These are phyloP conservation scores for Suillus fuscotomentosus DNA, from an alignment of 768 basidiomycete genomes.

Conservation along the genomic window DNA sequence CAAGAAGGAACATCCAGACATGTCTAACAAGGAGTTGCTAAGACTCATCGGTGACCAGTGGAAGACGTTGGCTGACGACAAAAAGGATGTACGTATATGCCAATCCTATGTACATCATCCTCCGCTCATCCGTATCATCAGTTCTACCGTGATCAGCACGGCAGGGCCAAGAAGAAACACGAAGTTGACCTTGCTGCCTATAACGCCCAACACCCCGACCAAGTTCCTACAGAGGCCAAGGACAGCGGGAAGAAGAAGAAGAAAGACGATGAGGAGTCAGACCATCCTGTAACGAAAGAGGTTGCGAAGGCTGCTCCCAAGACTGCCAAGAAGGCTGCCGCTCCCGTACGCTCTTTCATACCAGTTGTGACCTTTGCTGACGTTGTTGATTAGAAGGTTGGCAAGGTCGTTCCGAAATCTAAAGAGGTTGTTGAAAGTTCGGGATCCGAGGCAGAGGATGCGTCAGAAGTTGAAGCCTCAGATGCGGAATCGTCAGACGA, in stretches of 20 bases:
- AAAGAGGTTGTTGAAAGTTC: constrained; percentile 25
- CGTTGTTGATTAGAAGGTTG: constrained; percentile 20
- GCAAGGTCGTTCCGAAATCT: constrained; percentile 23
- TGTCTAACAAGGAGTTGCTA: constrained; percentile 74
- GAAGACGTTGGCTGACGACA: constrained; percentile 60
- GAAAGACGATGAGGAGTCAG: constrained; percentile 16
- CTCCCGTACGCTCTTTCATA: constrained; percentile 18
- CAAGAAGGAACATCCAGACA: constrained; percentile 58
- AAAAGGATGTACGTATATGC: constrained; percentile 65
- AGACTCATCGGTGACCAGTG: constrained; percentile 71
- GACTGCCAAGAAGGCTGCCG: constrained; percentile 18
- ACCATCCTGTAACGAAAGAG: constrained; percentile 29
- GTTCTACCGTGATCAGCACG: constrained; percentile 41
- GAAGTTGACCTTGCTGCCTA: constrained; percentile 63
- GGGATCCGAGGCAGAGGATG: constrained; percentile 28
- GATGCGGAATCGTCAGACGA: constrained; percentile 22
- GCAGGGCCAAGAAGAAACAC: constrained; percentile 62
- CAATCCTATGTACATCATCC: background rate
- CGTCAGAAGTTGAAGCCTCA: constrained; percentile 2
- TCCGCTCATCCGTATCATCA: constrained; percentile 9
- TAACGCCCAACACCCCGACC: constrained; percentile 51
- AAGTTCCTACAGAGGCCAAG: constrained; percentile 46
- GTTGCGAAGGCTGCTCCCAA: constrained; percentile 20
- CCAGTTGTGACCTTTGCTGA: constrained; percentile 13
- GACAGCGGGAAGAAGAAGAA: constrained; percentile 30